phyloP scores from a whole-genome alignment of 306 rosid species.

The Cucumis cinereus region DNA sequence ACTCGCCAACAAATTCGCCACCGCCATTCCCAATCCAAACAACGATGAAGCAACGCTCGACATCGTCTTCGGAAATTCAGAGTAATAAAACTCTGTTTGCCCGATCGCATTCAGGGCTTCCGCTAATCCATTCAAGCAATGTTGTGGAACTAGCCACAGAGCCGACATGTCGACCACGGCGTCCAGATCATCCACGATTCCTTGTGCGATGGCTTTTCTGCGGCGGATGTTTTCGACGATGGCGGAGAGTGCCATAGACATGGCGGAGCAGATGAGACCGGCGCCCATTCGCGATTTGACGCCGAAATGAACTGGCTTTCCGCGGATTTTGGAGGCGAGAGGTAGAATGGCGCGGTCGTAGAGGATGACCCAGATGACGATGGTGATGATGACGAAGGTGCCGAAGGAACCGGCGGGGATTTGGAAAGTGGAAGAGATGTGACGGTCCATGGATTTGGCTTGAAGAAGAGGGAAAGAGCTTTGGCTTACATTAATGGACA shows the following conservation, averaged over 20 bases:
- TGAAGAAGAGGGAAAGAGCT: conserved; percentile 45
- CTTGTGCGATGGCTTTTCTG: conserved; percentile 24
- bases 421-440: conserved; percentile 29
- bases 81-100: conserved; percentile 54
- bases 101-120: conserved; percentile 52
- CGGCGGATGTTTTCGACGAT: conserved; percentile 31
- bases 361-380: conserved; percentile 29
- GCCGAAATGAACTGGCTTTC: conserved; percentile 24
- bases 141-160: conserved; percentile 48
- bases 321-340: conserved; percentile 39
- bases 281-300: conserved; percentile 47
- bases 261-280: conserved; percentile 29
- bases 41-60: conserved; percentile 47
- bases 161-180: conserved; percentile 53
- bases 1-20: conserved; percentile 38
- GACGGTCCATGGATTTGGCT: conserved; percentile 54
- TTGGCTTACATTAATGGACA: conserved; percentile 33
- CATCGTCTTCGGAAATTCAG: conserved; percentile 61
- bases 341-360: conserved; percentile 45
- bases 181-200: conserved; percentile 17
- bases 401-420: conserved; percentile 58
- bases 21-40: conserved; percentile 32
- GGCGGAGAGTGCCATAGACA: conserved; percentile 35
- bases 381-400: conserved; percentile 26
- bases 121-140: conserved; percentile 33